phyloP scores from a whole-genome alignment of 169 alveolate genomes.

The Plasmodium sp. region DNA sequence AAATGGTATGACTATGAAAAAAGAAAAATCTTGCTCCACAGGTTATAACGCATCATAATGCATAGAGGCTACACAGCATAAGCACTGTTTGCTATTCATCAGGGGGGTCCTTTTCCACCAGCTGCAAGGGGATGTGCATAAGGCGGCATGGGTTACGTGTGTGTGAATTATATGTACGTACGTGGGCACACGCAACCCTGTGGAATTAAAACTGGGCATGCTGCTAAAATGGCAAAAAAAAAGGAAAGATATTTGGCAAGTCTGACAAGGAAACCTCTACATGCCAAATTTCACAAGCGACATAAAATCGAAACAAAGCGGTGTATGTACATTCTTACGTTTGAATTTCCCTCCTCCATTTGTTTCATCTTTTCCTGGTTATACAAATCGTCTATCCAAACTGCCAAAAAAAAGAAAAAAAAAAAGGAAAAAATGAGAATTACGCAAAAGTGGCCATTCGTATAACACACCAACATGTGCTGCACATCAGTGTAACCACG shows the following conservation, averaged over 20 bases:
- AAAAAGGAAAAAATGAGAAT: not conserved
- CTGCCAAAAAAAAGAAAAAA: conserved; percentile 32
- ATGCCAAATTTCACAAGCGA: not conserved
- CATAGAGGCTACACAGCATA: not conserved
- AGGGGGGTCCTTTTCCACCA: conserved; percentile 25
- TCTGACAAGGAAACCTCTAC: not conserved
- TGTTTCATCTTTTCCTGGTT: conserved; percentile 69
- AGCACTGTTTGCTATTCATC: not conserved
- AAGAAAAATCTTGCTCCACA: not conserved
- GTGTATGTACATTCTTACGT: conserved; percentile 17
- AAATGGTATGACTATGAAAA: not conserved
- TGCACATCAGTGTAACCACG: not conserved
- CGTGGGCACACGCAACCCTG: not conserved
- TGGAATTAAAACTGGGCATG: not conserved
- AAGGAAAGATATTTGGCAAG: not conserved
- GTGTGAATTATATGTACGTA: not conserved
- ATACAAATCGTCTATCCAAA: conserved; percentile 71
- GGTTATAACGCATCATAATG: not conserved
- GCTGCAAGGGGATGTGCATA: not conserved
- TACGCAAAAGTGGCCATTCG: not conserved
- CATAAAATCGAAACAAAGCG: not conserved
- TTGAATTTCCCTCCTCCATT: conserved; percentile 52
- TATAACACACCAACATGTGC: not conserved
- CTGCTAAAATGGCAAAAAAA: not conserved
- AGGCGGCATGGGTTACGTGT: not conserved